phyloP scores from a whole-genome alignment of 352 stramenopile species.

The Pythium folliculosum region DNA sequence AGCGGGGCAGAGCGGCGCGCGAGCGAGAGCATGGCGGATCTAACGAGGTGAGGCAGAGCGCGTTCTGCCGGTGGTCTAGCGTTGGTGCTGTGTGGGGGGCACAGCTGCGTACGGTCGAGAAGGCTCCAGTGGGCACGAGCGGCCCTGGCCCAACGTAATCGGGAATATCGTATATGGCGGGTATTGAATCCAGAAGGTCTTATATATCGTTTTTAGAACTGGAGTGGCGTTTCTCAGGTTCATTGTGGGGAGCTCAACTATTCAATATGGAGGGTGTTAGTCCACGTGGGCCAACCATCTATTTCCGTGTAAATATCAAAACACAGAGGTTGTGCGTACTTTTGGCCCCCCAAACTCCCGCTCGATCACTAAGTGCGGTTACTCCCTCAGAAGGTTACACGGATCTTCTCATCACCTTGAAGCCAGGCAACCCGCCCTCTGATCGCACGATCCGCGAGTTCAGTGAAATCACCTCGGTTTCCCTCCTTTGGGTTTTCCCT shows the following conservation, averaged over 20 bases:
- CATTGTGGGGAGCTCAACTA: not conserved
- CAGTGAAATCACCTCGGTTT: too few relatives aligned
- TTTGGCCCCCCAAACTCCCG: not conserved
- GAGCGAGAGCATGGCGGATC: conserved; percentile 27
- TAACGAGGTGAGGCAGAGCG: not conserved
- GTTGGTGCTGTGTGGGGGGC: not conserved
- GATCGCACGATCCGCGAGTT: too few relatives aligned
- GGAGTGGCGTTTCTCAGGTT: not conserved
- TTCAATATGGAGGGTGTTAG: not conserved
- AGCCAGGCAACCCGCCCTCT: too few relatives aligned
- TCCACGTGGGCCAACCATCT: not conserved
- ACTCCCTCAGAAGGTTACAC: conserved; percentile 3
- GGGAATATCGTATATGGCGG: not conserved
- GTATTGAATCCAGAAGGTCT: not conserved
- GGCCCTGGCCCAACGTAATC: not conserved
- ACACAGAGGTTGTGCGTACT: not conserved
- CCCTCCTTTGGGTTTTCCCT: not conserved
- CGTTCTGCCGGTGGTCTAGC: conserved; percentile 16
- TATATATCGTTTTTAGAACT: not conserved
- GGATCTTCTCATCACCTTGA: conserved; percentile 19
- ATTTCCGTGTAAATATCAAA: not conserved
- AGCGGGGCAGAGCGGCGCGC: conserved; percentile 22
- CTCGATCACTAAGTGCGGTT: conserved; percentile 11
- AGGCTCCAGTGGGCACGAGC: conserved; percentile 8
- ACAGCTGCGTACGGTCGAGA: conserved; percentile 15